Base-by-base conservation (phyloP, 1,284 basidiomycete genomes). In the Moniliella sp. region DNA sequence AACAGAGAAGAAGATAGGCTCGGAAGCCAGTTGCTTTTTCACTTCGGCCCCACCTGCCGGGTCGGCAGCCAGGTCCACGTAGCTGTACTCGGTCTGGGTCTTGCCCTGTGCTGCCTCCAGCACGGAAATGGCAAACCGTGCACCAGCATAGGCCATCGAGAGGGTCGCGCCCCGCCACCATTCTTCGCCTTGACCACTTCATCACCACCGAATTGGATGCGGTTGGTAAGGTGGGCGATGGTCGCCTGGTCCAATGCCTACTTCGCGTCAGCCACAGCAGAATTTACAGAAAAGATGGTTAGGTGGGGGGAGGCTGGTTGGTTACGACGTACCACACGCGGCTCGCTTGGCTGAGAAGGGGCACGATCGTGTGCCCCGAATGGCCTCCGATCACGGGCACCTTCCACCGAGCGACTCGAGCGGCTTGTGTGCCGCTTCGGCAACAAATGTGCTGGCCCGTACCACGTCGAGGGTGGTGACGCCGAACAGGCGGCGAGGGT, bases 401-500 rank as follows among this genome's bases (percentile, higher is more conserved):
- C 39, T 71, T 69, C 51, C 86, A 68, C 16, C 77, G 81, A 69
- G 48, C 64, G 27, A 54, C 54, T 39, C 44, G 37, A 30, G 47
- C 43, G 39, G 45, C 45, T 18, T 73, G 66, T 55, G 88, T 66
- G 37, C 72, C 71, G 23, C n/a, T n/a, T n/a, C n/a, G n/a, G 74
- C 70, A 39, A 86, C 71, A 72, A 97, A 97, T 45, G 80, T 82
- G 29, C 81, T 74, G 27, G 88, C 76, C 53, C 88, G 82, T 61
- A 93, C 82, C 48, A 94, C 80, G 61, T 97, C 91, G 57, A 94
- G 79, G 51, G 84, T 86, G 59, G 86, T 94, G 46, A 97, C 78
- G 72, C 88, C 70, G 55, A 70, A 71, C 14, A 59, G 47, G 35
- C 43, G 40, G 21, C 12, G 1, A 43, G 84, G 81, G 69, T 97